These are phyloP conservation scores for Hemisphaericaspora xylofermentans DNA, from an alignment of 1,139 yeast genomes.

Conservation along the genomic window DNA sequence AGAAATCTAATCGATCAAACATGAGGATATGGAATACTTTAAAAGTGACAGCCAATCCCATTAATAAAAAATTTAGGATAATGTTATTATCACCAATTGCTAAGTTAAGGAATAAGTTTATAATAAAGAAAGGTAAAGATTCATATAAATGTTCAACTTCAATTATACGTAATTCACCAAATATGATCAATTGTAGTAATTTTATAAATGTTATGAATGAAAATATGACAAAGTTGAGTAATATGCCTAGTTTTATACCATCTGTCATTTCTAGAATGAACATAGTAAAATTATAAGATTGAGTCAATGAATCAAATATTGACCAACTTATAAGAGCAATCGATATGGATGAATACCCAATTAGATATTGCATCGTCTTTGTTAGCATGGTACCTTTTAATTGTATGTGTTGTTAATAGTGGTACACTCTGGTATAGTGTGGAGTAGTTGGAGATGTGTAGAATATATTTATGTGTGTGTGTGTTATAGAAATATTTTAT, in stretches of 20 bases:
- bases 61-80: conserved; percentile 44
- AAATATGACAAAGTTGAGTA: conserved; percentile 35
- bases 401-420: background rate
- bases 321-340: conserved; percentile 28
- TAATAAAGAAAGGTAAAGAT: conserved; percentile 53
- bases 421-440: background rate
- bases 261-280: conserved; percentile 35
- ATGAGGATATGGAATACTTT: conserved; percentile 77
- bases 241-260: conserved; percentile 32
- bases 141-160: conserved; percentile 81
- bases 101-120: conserved; percentile 64
- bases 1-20: conserved; percentile 58
- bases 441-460: too few relatives aligned
- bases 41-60: conserved; percentile 49
- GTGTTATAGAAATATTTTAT: too few relatives aligned
- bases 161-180: conserved; percentile 72
- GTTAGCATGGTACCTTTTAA: conserved; percentile 1
- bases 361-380: conserved; percentile 21
- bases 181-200: conserved; percentile 49
- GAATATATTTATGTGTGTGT: too few relatives aligned
- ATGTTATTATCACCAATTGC: conserved; percentile 59
- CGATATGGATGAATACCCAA: conserved; percentile 28
- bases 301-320: conserved; percentile 24
- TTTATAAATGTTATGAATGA: conserved; percentile 41
- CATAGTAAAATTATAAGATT: conserved; percentile 28